Evolutionary conservation across 139 green algal species (phyloP).

Genomic region (Pleodorina starrii): DNA sequence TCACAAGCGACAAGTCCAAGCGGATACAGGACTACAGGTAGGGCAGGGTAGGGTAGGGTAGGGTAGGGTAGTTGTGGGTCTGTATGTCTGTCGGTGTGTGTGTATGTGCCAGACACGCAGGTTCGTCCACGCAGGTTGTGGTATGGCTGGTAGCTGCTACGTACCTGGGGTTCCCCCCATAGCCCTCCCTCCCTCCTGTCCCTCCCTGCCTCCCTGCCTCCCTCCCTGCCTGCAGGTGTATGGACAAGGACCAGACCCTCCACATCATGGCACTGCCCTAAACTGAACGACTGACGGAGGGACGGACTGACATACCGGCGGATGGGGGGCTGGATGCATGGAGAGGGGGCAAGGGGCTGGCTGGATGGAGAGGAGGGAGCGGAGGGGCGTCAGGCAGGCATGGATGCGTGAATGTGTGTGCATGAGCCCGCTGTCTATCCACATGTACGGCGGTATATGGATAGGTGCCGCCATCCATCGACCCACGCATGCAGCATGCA

Average conservation of each 20-base stretch:
- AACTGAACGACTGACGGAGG: no score
- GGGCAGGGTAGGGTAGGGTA: neutral
- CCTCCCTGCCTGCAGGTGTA: slow-evolving; percentile 49
- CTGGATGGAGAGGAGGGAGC: no score
- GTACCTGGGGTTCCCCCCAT: neutral
- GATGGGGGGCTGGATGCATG: no score
- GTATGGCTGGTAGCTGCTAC: neutral
- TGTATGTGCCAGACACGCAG: neutral
- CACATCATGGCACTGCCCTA: slow-evolving; percentile 59
- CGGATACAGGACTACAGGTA: slow-evolving; percentile 52
- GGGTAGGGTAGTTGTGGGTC: neutral
- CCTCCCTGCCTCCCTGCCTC: no score
- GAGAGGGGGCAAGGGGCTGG: no score
- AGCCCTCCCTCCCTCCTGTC: neutral
- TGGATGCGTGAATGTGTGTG: no score
- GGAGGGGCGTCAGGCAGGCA: no score
- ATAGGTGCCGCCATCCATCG: no score
- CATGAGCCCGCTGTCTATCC: no score
- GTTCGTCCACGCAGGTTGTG: neutral
- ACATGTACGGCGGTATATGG: no score
- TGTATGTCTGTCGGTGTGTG: neutral
- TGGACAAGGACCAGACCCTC: slow-evolving; percentile 58
- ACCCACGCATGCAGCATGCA: no score
- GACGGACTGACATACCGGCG: no score
- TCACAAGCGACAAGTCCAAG: slow-evolving; percentile 63